phyloP scores from a whole-genome alignment of 2,329 filamentous ascomycete genomes.

The Pestalotiopsis sp. region DNA sequence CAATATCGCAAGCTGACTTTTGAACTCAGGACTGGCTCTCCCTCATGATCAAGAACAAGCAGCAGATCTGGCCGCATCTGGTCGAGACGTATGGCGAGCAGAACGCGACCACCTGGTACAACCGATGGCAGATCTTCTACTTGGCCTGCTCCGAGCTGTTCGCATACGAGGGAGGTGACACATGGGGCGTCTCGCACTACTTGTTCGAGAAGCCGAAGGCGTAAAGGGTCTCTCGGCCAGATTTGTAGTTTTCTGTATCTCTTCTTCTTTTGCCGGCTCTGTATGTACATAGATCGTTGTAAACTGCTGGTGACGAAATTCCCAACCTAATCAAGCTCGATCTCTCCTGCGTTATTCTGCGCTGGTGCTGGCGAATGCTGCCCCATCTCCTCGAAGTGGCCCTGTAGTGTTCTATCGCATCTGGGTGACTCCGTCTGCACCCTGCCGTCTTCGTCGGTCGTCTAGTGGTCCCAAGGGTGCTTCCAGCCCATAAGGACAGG shows the following conservation, averaged over 20 bases:
- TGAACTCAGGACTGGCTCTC: conserved; percentile 56
- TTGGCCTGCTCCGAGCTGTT: conserved; percentile 72
- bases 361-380: conserved; percentile 1
- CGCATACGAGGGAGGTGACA: conserved; percentile 63
- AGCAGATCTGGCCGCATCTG: conserved; percentile 63
- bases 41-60: conserved; percentile 59
- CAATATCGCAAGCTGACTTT: neutral
- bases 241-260: conserved; percentile 1
- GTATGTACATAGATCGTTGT: conserved; percentile 8
- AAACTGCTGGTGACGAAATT: neutral
- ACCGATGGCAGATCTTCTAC: conserved; percentile 73
- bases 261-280: neutral
- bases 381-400: neutral
- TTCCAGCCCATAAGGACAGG: conserved; percentile 87
- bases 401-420: neutral
- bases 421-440: neutral
- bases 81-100: conserved; percentile 65
- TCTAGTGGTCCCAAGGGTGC: conserved; percentile 94
- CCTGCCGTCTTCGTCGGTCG: conserved; percentile 5
- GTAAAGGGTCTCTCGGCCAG: neutral
- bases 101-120: conserved; percentile 62
- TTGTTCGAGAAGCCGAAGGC: conserved; percentile 58
- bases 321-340: neutral
- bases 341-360: neutral
- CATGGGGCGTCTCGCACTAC: conserved; percentile 68